These are phyloP conservation scores for Vitis hybrid DNA, from an alignment of 177 flowering plant species.

Conservation along the genomic window DNA sequence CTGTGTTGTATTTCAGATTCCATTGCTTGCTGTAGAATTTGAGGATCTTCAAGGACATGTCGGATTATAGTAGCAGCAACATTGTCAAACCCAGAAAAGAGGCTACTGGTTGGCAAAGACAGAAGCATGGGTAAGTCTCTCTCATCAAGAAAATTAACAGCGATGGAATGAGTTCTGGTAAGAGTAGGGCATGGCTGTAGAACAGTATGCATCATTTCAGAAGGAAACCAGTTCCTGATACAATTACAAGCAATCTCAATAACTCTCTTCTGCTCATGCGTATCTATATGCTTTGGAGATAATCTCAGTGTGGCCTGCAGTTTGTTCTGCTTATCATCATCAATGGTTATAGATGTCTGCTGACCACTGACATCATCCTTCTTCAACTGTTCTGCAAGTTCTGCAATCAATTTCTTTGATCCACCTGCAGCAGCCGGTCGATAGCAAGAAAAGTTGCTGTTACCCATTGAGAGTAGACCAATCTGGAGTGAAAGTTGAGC, in stretches of 20 bases:
- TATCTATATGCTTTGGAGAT: slow-evolving; percentile 33
- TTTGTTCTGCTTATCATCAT: slow-evolving; percentile 49
- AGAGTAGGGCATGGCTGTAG: slow-evolving; percentile 86
- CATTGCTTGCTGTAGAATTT: slow-evolving; percentile 99
- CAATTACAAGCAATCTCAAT: slow-evolving; percentile 82
- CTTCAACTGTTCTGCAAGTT: slow-evolving; percentile 63
- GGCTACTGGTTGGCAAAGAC: slow-evolving; percentile 76
- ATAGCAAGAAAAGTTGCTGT: slow-evolving; percentile 89
- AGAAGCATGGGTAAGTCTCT: slow-evolving; percentile 79
- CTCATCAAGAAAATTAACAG: slow-evolving; percentile 69
- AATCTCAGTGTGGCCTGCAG: slow-evolving; percentile 40
- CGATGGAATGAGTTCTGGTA: slow-evolving; percentile 73
- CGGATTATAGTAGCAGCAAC: slow-evolving; percentile 81
- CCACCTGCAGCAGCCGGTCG: slow-evolving; percentile 82
- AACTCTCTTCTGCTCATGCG: slow-evolving; percentile 70
- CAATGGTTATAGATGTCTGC: slow-evolving; percentile 45
- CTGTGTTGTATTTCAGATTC: slow-evolving; percentile 88
- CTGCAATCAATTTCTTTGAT: slow-evolving; percentile 55
- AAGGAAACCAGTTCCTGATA: slow-evolving; percentile 72
- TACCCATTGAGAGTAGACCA: slow-evolving; percentile 47
- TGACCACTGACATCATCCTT: slow-evolving; percentile 35
- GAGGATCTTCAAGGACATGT: slow-evolving; percentile 96
- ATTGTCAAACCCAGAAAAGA: slow-evolving; percentile 92
- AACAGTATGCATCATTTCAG: slow-evolving; percentile 88
- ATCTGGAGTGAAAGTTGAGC: slow-evolving; percentile 73